Conservation (phyloP, 2,329 filamentous ascomycete genomes). For the Lasiodiplodia sp. region DNA sequence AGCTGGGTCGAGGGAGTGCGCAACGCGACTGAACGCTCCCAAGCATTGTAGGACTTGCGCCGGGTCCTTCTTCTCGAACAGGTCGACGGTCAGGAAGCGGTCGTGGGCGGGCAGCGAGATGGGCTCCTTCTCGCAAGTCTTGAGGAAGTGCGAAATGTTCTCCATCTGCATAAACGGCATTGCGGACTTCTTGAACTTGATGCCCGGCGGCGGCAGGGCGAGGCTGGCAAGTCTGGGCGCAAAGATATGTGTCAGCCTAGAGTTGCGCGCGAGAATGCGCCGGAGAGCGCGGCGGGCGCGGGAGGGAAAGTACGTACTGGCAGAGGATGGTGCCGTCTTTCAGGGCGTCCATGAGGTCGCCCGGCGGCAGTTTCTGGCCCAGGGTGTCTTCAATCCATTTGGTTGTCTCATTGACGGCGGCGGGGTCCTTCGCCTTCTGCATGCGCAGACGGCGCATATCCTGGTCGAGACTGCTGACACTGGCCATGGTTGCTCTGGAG, state of each 20-base stretch:
- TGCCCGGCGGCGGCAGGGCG: conserved; percentile 74
- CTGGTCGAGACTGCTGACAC: conserved; percentile 90
- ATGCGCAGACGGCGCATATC: conserved; percentile 93
- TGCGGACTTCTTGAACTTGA: conserved; percentile 87
- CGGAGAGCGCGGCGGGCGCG: neutral
- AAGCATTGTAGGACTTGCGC: conserved; percentile 95
- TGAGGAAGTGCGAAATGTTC: conserved; percentile 95
- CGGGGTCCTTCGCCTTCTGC: conserved; percentile 91
- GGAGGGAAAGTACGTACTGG: conserved; percentile 65
- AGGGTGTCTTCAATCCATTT: conserved; percentile 85
- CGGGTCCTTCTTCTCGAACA: conserved; percentile 95
- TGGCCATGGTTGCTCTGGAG: conserved; percentile 71
- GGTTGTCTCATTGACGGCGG: conserved; percentile 83
- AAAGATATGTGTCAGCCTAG: conserved; percentile 13
- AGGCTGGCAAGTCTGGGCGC: conserved; percentile 77
- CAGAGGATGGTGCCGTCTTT: conserved; percentile 93
- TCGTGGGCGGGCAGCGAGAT: conserved; percentile 92
- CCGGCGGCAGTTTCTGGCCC: conserved; percentile 72
- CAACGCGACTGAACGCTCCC: conserved; percentile 87
- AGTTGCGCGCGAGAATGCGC: conserved; percentile 1
- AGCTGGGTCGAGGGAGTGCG: conserved; percentile 74
- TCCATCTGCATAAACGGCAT: conserved; percentile 99
- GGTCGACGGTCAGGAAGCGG: conserved; percentile 94
- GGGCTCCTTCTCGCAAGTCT: conserved; percentile 83
- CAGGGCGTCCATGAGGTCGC: conserved; percentile 82